Percentiles rank a stretch among this genome's conserved stretches.
These are phyloP conservation scores for Papiliotrema terrestris DNA, from an alignment of 1,284 basidiomycete genomes.

Conservation along the genomic window DNA sequence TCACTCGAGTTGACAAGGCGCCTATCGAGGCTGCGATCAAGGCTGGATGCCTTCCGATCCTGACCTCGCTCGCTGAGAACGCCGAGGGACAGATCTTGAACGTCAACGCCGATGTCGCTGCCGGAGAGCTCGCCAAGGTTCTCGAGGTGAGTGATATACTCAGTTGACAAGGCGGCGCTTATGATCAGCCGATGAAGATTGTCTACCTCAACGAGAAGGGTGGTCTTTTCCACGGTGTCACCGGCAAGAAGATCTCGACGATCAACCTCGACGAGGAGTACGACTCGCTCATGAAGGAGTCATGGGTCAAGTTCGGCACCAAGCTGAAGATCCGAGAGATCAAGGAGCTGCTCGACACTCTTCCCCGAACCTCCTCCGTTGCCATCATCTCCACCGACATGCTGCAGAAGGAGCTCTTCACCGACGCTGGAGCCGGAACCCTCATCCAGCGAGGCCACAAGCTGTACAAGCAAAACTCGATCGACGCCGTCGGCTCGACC, in stretches of 20 bases:
- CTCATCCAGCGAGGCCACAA: slow-evolving; percentile 97
- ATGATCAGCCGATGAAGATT: slow-evolving; percentile 78
- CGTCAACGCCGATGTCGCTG: slow-evolving; percentile 94
- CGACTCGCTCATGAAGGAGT: slow-evolving; percentile 91
- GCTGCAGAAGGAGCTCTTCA: slow-evolving; percentile 98
- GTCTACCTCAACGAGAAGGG: slow-evolving; percentile 99
- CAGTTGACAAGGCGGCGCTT: not conserved
- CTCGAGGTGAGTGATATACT: slow-evolving; percentile 57
- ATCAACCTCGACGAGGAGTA: slow-evolving; percentile 99
- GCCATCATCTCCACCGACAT: slow-evolving; percentile 93
- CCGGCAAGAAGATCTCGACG: slow-evolving; percentile 86
- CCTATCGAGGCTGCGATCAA: slow-evolving; percentile 91
- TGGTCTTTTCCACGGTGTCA: slow-evolving; percentile 94
- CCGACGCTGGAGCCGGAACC: slow-evolving; percentile 95
- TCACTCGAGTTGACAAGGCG: slow-evolving; percentile 87
- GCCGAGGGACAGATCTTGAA: slow-evolving; percentile 91
- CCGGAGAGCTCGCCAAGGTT: slow-evolving; percentile 92
- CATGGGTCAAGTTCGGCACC: slow-evolving; percentile 99
- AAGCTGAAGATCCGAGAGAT: slow-evolving; percentile 99
- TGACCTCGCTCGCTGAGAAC: slow-evolving; percentile 87
- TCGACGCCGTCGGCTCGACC: slow-evolving; percentile 85
- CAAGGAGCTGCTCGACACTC: slow-evolving; percentile 97
- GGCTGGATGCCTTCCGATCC: slow-evolving; percentile 87
- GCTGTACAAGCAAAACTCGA: slow-evolving; percentile 80
- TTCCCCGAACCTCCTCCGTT: slow-evolving; percentile 95